Evolutionary conservation across 805 yeast species (phyloP).

Genomic region (Metahyphopichia silvanorum): DNA sequence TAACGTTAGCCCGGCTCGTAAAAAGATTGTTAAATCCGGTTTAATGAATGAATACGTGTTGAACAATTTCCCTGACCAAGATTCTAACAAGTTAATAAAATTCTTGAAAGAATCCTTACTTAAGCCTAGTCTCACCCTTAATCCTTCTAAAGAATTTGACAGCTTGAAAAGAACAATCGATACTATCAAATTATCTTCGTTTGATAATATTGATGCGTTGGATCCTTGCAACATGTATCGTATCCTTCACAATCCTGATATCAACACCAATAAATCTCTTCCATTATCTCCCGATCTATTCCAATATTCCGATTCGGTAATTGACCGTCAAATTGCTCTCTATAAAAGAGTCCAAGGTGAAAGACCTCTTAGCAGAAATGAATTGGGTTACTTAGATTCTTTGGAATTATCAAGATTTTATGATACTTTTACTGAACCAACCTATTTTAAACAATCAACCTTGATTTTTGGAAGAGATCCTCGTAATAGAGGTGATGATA

Average conservation of each 20-base stretch:
- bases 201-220: background rate
- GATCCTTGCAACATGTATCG: background rate
- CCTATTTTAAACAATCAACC: constrained; percentile 36
- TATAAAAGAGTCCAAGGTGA: background rate
- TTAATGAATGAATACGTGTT: constrained; percentile 10
- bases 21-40: constrained; percentile 7
- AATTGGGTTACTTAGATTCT: constrained; percentile 1
- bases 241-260: constrained; percentile 1
- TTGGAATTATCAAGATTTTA: constrained; percentile 3
- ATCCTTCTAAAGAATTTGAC: constrained; percentile 1
- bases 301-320: background rate
- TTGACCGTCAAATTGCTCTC: constrained; percentile 1
- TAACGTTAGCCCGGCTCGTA: constrained; percentile 8
- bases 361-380: background rate
- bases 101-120: background rate
- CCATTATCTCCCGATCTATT: constrained; percentile 1
- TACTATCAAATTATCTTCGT: background rate
- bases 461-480: constrained; percentile 21
- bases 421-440: constrained; percentile 21
- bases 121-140: background rate
- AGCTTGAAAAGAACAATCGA: background rate
- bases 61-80: background rate
- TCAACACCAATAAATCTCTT: background rate
- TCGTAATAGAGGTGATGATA: constrained; percentile 32
- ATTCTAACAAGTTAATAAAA: background rate